Conservation (phyloP, 2,329 filamentous ascomycete species). For the Bipolaris bicolor region DNA sequence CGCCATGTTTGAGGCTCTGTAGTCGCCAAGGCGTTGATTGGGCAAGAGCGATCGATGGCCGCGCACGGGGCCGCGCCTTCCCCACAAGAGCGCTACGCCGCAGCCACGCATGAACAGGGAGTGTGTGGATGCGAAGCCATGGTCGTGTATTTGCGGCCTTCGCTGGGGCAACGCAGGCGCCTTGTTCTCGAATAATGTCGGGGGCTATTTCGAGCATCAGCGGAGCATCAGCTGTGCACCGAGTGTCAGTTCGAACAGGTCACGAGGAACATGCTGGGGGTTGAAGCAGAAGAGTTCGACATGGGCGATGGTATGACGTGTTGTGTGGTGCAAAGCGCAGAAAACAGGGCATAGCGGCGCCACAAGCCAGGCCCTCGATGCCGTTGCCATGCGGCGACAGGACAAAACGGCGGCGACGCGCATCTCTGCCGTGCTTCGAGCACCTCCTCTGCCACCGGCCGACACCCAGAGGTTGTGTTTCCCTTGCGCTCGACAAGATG, state of each 20-base stretch:
- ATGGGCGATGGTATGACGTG: constrained; percentile 29
- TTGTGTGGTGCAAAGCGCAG: constrained; percentile 17
- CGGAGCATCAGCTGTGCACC: neutral
- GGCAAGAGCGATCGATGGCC: constrained; percentile 22
- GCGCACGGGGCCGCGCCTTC: neutral
- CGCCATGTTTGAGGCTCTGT: constrained; percentile 29
- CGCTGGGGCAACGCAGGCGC: neutral
- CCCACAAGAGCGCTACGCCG: constrained; percentile 40
- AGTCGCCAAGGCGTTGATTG: constrained; percentile 35
- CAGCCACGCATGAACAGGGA: constrained; percentile 27
- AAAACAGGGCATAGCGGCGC: constrained; percentile 44
- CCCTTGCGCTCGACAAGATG: constrained; percentile 47
- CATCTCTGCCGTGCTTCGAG: constrained; percentile 33
- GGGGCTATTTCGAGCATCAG: neutral
- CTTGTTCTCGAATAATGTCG: neutral
- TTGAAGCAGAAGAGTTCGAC: neutral
- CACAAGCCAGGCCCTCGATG: constrained; percentile 23
- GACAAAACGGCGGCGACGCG: constrained; percentile 43
- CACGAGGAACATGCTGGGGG: neutral
- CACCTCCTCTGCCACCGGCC: constrained; percentile 46
- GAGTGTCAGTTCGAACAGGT: neutral
- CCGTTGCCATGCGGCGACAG: constrained; percentile 26
- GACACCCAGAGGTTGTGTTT: constrained; percentile 44
- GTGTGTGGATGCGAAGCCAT: neutral
- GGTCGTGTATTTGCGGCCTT: neutral